phyloP scores from a whole-genome alignment of 1,139 yeast genomes.

The Yamadazyma membranifaciens region DNA sequence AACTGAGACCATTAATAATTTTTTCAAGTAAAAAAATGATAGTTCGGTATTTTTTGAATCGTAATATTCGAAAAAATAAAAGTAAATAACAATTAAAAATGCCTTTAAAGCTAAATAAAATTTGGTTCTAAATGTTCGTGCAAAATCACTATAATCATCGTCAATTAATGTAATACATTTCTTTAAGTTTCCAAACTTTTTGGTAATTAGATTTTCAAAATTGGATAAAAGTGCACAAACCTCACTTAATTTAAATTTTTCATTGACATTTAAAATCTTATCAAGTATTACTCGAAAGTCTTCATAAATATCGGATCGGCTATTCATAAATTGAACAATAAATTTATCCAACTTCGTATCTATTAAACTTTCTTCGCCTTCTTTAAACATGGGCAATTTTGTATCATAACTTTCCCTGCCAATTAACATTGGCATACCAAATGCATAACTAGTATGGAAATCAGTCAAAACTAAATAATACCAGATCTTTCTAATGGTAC shows the following conservation, averaged over 20 bases:
- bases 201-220: constrained; percentile 20
- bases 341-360: constrained; percentile 23
- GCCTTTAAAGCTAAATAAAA: constrained; percentile 28
- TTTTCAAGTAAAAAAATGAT: constrained; percentile 36
- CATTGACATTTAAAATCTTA: constrained; percentile 22
- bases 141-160: constrained; percentile 17
- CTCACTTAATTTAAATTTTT: constrained; percentile 22
- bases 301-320: constrained; percentile 6
- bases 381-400: constrained; percentile 23
- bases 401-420: constrained; percentile 25
- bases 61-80: constrained; percentile 40
- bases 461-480: constrained; percentile 35
- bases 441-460: constrained; percentile 24
- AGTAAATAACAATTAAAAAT: constrained; percentile 35
- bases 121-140: constrained; percentile 26
- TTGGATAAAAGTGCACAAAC: constrained; percentile 20
- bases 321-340: constrained; percentile 18
- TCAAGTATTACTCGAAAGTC: constrained; percentile 15
- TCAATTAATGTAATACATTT: constrained; percentile 21
- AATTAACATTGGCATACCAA: constrained; percentile 29
- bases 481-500: constrained; percentile 56
- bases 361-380: constrained; percentile 22
- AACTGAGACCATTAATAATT: constrained; percentile 28
- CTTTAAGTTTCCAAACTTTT: constrained; percentile 20
- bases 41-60: constrained; percentile 27